Conservation (phyloP, 768 basidiomycete species). For the Chalciporus sphaerocephalus region DNA sequence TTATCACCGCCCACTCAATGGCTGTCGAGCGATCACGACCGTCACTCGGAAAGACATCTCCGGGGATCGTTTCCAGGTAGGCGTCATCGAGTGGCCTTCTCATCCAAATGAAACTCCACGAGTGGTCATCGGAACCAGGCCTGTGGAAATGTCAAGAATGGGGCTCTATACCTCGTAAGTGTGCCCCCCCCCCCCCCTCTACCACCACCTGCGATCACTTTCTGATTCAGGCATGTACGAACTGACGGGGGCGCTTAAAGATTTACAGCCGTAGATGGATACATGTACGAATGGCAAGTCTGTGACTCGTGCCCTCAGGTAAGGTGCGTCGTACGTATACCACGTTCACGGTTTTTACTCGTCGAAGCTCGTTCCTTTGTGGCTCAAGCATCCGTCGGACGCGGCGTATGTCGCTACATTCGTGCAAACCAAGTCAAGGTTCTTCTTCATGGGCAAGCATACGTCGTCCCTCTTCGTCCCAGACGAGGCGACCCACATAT, state of each 20-base stretch:
- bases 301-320: constrained; percentile 23
- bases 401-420: constrained; percentile 28
- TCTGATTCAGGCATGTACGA: too few relatives aligned
- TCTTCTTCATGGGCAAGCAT: constrained; percentile 11
- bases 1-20: constrained; percentile 6
- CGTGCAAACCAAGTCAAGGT: constrained; percentile 14
- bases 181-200: too few relatives aligned
- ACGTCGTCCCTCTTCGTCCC: constrained; percentile 24
- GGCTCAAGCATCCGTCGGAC: not conserved
- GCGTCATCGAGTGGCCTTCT: constrained; percentile 29
- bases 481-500: constrained; percentile 27
- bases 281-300: constrained; percentile 29
- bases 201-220: too few relatives aligned
- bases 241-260: constrained; percentile 4
- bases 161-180: constrained; percentile 24
- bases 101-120: not conserved
- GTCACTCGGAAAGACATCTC: constrained; percentile 17
- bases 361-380: constrained; percentile 25
- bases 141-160: constrained; percentile 21
- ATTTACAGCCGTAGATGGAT: constrained; percentile 21
- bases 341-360: not conserved
- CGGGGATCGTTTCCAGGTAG: constrained; percentile 25
- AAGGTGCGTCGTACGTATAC: not conserved
- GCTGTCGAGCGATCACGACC: constrained; percentile 20
- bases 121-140: constrained; percentile 26